Evolutionary conservation across 2,329 filamentous ascomycete species (phyloP), one percentile per base, ranked within the genome.

Genomic region (Juglanconis sp.): DNA sequence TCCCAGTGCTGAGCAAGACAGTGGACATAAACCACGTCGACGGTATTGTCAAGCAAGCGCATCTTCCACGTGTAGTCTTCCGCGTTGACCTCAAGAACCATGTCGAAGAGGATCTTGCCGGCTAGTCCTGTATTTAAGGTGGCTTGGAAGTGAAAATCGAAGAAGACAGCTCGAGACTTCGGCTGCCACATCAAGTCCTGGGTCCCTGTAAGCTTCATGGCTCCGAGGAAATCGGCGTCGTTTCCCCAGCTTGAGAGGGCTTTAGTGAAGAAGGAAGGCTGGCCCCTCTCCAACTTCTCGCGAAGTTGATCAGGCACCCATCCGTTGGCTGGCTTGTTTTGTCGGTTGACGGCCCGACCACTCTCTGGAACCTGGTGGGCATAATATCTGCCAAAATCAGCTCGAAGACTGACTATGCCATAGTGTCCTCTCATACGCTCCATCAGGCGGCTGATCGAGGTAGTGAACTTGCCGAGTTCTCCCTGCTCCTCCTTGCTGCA

Each of bases 1-100:
- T 74, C 72, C 72, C 70, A 74, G 51, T 69, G 65, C 13, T 68
- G 69, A 4, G 63, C 66, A 15, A 72, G 62, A 24, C 68, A 72
- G 61, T 74, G 71, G 7, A 74, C 60, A 56, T 64, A 67, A 11
- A 72, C 51, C 5, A 65, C 64, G 5, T 57, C 57, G 8, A 63
- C 56, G 4, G 36, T 58, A 44, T 67, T 56, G 15, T 56, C 35
- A 3, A 57, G n/a, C 10, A 64, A 46, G n/a, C 65, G 69, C 30
- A 72, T 60, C 7, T 46, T 65, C 56, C 68, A 71, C 0, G 55
- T 59, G 38, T 70, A 70, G 3, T 44, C 42, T 0, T 48, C 60
- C 10, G 61, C 64, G 42, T 70, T 61, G 13, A 70, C 57, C 40
- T 68, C 66, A n/a, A 70, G 62, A 1, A 69, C 59, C 53, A 68